Evolutionary conservation across 352 stramenopile genomes (phyloP).

Genomic region (Globisporangium uncinulatum): DNA sequence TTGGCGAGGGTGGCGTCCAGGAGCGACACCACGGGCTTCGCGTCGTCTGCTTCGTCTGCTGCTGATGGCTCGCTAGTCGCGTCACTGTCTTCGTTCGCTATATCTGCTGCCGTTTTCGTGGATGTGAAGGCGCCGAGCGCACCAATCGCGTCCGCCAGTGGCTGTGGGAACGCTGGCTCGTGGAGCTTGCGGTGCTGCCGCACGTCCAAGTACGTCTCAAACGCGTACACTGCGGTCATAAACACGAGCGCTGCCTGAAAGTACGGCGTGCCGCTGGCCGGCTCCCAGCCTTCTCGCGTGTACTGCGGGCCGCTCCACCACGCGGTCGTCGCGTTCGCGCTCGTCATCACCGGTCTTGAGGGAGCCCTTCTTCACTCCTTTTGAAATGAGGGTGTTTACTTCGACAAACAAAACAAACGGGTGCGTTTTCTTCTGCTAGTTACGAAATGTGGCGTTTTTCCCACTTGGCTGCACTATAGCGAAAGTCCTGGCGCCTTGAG

Average conservation of each 20-base stretch:
- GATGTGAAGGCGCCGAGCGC: conserved; percentile 27
- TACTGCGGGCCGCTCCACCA: conserved; percentile 56
- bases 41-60: conserved; percentile 10
- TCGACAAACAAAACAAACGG: no score
- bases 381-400: no score
- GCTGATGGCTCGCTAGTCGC: conserved; percentile 26
- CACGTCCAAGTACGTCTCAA: conserved; percentile 91
- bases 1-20: conserved; percentile 86
- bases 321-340: not conserved
- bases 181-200: conserved; percentile 90
- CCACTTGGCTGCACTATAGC: no score
- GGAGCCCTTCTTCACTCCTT: no score
- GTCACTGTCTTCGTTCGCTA: conserved; percentile 9
- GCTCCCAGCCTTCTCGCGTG: conserved; percentile 46
- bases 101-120: no score
- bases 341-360: not conserved
- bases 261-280: conserved; percentile 46
- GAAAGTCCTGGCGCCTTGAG: no score
- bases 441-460: no score
- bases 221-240: conserved; percentile 85
- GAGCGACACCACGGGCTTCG: conserved; percentile 36
- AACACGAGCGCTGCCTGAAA: conserved; percentile 82
- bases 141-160: conserved; percentile 47
- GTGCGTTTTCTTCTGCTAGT: no score
- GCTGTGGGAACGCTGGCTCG: conserved; percentile 58